phyloP scores from a whole-genome alignment of 1,284 basidiomycete genomes.

The Ganoderma meredithae region DNA sequence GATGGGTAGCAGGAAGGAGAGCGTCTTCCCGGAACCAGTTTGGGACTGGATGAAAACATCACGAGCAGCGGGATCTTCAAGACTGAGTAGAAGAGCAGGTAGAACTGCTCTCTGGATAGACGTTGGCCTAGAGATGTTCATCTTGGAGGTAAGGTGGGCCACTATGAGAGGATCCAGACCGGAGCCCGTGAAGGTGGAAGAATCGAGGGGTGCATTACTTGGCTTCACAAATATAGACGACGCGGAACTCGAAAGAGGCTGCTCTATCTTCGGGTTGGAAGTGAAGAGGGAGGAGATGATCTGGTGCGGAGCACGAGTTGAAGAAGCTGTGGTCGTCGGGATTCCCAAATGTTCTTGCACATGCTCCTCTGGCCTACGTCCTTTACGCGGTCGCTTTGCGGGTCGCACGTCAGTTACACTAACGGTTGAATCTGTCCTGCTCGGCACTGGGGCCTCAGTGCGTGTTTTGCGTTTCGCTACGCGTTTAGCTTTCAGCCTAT shows the following conservation, averaged over 20 bases:
- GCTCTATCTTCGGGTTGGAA: slow-evolving; percentile 74
- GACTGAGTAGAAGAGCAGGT: slow-evolving; percentile 69
- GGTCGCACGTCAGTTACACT: slow-evolving; percentile 41
- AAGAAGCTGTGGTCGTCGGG: slow-evolving; percentile 35
- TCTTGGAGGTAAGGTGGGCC: slow-evolving; percentile 82
- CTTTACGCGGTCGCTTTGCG: slow-evolving; percentile 58
- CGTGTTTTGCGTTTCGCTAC: slow-evolving; percentile 66
- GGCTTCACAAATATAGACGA: slow-evolving; percentile 54
- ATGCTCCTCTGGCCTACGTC: slow-evolving; percentile 36
- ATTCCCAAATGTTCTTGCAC: slow-evolving; percentile 22
- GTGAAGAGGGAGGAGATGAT: slow-evolving; percentile 94
- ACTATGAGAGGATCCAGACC: slow-evolving; percentile 86
- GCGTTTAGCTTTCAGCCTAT: slow-evolving; percentile 75
- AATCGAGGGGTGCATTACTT: slow-evolving; percentile 87
- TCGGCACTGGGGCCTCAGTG: slow-evolving; percentile 32
- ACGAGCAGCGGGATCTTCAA: slow-evolving; percentile 53
- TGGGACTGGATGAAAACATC: slow-evolving; percentile 98
- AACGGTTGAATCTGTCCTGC: slow-evolving; percentile 33
- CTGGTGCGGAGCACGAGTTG: slow-evolving; percentile 58
- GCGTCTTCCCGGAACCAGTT: slow-evolving; percentile 97
- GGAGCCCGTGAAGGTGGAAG: slow-evolving; percentile 77
- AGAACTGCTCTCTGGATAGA: slow-evolving; percentile 89
- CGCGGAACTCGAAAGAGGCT: slow-evolving; percentile 42
- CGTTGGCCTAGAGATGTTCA: slow-evolving; percentile 88
- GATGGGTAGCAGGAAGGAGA: slow-evolving; percentile 95